Percentiles rank a stretch among this genome's conserved stretches.
Conservation (phyloP, 352 stramenopile species). For the Phytophthora pisi region DNA sequence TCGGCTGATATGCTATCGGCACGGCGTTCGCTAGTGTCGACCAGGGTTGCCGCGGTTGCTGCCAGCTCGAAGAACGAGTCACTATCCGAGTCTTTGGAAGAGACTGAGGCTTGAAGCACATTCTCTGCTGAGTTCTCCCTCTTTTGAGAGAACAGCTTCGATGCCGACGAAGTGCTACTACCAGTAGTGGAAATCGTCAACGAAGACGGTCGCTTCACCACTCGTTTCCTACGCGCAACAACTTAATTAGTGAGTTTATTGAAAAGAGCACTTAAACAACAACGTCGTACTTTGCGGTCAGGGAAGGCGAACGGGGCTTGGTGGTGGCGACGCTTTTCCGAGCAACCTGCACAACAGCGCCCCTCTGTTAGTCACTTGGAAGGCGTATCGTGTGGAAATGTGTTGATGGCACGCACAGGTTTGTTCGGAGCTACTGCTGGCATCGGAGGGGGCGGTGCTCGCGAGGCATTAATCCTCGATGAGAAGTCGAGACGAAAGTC, state of each 20-base stretch:
- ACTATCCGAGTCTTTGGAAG: constrained; percentile 7
- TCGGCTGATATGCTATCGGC: background rate
- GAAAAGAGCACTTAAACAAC: background rate
- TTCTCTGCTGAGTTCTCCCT: background rate
- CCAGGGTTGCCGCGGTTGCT: background rate
- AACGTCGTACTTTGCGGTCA: constrained; percentile 24
- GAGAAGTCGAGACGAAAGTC: constrained; percentile 67
- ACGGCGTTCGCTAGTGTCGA: background rate
- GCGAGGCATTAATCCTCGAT: constrained; percentile 39
- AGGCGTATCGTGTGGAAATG: background rate
- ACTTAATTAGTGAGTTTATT: background rate
- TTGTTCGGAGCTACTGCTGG: constrained; percentile 18
- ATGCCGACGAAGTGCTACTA: constrained; percentile 8
- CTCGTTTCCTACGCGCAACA: constrained; percentile 20
- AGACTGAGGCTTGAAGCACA: constrained; percentile 1
- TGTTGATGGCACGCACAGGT: constrained; percentile 18
- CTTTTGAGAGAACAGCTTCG: constrained; percentile 18
- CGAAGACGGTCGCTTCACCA: constrained; percentile 31
- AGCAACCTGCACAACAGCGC: constrained; percentile 6
- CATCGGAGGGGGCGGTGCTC: constrained; percentile 9
- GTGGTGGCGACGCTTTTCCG: constrained; percentile 23
- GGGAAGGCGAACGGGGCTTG: constrained; percentile 33
- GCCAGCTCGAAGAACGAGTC: constrained; percentile 10
- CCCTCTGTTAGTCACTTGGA: background rate
- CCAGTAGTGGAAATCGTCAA: constrained; percentile 2